Base-by-base conservation (phyloP, 2,329 filamentous ascomycete genomes). In the Aspergillus awamori region DNA sequence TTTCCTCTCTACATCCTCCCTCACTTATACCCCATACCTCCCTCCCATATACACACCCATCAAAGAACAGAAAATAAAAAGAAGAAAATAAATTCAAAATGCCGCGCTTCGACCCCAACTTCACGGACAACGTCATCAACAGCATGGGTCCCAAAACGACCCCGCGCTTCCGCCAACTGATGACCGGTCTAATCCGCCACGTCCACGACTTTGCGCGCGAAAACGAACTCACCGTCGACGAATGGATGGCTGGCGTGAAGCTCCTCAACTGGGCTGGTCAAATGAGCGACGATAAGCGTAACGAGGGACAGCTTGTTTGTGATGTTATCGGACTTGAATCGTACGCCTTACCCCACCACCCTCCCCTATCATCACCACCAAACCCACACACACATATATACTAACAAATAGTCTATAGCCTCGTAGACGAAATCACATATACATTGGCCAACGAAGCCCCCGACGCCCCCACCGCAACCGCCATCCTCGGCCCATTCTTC, bases 401-500 rank as follows among this genome's bases (percentile, higher is more conserved):
- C 51, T 41, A 53, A 36, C 2, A 20, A 28, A 45, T 63, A 8
- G 41, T 26, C 5, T 15, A 36, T 43, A 80, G 79, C 5, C 84
- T 91, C 4, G 90, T 93, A 51, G 91, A 94, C 74, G 90, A 94
- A 74, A 94, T 95, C 71, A 91, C 89, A 58, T 89, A 87, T 78
- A 87, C 86, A 63, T 80, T 85, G 54, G 83, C 84, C 30, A 83
- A 83, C 53, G 79, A 82, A 57, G 79, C 80, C 13, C 71, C 79
- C 13, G 82, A 83, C 41, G 81, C 81, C 0, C 82, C 87, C 10
- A 95, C 91, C 5, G 86, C 90, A 2, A 90, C 90, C 4, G 87
- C 92, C 43, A 92, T 96, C 66, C 84, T 96, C 0, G 92, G 92
- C 0, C 92, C 92, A 1, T 96, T 96, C 79, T 96, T 91, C 86